Conservation (phyloP, 2,329 filamentous ascomycete species). For the Cladophialophora chaetospira region DNA sequence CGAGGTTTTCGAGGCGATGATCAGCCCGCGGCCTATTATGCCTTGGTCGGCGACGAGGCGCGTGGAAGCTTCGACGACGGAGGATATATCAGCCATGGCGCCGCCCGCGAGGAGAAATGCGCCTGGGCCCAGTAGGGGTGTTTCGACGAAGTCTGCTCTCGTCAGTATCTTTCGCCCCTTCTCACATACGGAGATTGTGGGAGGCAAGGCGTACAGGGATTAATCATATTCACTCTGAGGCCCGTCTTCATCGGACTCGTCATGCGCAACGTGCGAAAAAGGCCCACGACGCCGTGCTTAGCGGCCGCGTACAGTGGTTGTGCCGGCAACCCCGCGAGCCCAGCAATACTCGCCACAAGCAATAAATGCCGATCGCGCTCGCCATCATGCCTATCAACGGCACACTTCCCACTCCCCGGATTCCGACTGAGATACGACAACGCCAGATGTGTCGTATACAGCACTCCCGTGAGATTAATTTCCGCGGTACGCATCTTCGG, state of each 20-base stretch:
- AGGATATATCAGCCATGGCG: conserved; percentile 55
- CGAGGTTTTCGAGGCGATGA: conserved; percentile 59
- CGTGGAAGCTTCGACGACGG: conserved; percentile 66
- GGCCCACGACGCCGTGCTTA: conserved; percentile 67
- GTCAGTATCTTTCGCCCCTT: not conserved
- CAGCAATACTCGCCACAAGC: conserved; percentile 64
- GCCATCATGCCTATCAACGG: too few species aligned
- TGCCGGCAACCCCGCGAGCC: conserved; percentile 45
- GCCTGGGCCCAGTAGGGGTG: conserved; percentile 58
- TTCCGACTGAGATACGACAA: conserved; percentile 48
- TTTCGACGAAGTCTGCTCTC: conserved; percentile 59
- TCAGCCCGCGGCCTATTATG: conserved; percentile 60
- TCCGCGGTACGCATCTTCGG: conserved; percentile 54
- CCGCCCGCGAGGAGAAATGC: conserved; percentile 59
- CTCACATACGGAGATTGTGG: not conserved
- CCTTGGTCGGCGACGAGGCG: conserved; percentile 61
- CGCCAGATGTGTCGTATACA: conserved; percentile 68
- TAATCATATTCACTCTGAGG: conserved; percentile 66
- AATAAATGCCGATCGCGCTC: conserved; percentile 66
- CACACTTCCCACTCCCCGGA: conserved; percentile 50
- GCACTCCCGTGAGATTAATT: conserved; percentile 65
- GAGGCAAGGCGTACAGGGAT: conserved; percentile 49
- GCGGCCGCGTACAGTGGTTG: conserved; percentile 59
- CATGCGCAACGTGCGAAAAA: conserved; percentile 62
- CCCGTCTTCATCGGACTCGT: conserved; percentile 51